Base-by-base conservation (phyloP, 495 filamentous ascomycete species). In the Hypoxylon fuscum region DNA sequence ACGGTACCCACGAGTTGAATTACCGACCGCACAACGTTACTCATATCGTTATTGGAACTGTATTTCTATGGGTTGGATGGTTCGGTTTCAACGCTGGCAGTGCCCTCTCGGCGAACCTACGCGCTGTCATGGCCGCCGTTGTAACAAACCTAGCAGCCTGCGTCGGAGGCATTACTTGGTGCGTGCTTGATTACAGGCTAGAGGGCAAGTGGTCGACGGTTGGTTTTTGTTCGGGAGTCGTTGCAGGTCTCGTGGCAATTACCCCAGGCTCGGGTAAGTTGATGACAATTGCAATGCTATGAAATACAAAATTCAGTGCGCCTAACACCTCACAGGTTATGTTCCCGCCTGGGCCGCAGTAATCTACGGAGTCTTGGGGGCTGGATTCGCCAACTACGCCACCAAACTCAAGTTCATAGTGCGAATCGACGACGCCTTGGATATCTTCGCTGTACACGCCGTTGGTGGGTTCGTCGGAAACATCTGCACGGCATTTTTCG, bases 21-120 rank as follows among this genome's bases (percentile, higher is more conserved):
- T 98, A 96, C 76, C 92, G 95, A 55, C 95, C 95, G 15, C 95
- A 98, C 81, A 97, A 98, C 69, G 95, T 98, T 46, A 96, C 93
- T 18, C 93, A 96, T 74, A 92, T 98, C 62, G 94, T 97, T 29
- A 87, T 98, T 41, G 95, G 95, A 3, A 98, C 95, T 10, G 93
- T 97, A 46, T 97, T 98, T 81, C 88, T 98, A 40, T 98, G 95
- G 95, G 92, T 98, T 43, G 95, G 95, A 22, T 98, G 95, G 95
- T 97, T 97, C 72, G 95, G 95, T 46, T 98, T 98, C 85, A 98
- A 98, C 71, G 95, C 90, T 49, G 95, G 95, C 56, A 91, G 88
- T 18, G 95, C 94, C n/a, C 82, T 96, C 34, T 83, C 86, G 37
- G 93, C 93, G 59, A 97, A 96, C 77, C 76, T 96, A 75, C 89